Evolutionary conservation across 2,329 filamentous ascomycete genomes (phyloP).

Genomic region (Emydomyces testavorans): DNA sequence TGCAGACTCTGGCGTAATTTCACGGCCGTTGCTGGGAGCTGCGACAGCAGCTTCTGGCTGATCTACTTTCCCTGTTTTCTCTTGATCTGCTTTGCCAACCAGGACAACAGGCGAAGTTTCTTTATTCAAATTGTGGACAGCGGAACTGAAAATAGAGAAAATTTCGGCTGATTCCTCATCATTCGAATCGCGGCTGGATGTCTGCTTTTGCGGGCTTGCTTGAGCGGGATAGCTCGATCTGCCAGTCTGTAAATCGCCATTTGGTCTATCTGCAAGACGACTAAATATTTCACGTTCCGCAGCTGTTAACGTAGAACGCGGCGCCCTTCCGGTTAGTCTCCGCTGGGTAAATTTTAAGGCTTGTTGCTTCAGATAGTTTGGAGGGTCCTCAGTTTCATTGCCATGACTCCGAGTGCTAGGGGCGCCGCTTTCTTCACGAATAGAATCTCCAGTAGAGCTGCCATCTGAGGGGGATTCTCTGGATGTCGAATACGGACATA

Average conservation of each 20-base stretch:
- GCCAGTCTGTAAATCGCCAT: background rate
- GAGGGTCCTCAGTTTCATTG: background rate
- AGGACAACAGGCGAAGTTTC: background rate
- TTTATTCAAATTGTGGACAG: constrained; percentile 1
- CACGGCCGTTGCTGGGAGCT: background rate
- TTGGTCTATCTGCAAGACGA: constrained; percentile 1
- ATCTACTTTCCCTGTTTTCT: background rate
- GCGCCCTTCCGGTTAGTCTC: background rate
- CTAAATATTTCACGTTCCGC: constrained; percentile 8
- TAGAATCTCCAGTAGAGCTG: background rate
- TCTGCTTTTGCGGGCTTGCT: background rate
- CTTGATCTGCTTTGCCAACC: background rate
- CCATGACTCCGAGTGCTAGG: too few relatives aligned
- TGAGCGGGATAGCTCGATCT: background rate
- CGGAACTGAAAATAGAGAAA: constrained; percentile 12
- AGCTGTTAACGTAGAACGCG: constrained; percentile 8
- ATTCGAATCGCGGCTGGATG: background rate
- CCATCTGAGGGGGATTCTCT: background rate
- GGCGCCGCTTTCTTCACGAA: background rate
- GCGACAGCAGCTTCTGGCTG: background rate
- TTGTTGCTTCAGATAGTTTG: constrained; percentile 1
- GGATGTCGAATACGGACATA: background rate
- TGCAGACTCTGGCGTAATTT: background rate
- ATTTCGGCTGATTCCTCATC: constrained; percentile 6
- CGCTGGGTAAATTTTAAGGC: background rate